These are phyloP conservation scores for Colletotrichum kahawae DNA, from an alignment of 2,329 filamentous ascomycete species.

Conservation along the genomic window DNA sequence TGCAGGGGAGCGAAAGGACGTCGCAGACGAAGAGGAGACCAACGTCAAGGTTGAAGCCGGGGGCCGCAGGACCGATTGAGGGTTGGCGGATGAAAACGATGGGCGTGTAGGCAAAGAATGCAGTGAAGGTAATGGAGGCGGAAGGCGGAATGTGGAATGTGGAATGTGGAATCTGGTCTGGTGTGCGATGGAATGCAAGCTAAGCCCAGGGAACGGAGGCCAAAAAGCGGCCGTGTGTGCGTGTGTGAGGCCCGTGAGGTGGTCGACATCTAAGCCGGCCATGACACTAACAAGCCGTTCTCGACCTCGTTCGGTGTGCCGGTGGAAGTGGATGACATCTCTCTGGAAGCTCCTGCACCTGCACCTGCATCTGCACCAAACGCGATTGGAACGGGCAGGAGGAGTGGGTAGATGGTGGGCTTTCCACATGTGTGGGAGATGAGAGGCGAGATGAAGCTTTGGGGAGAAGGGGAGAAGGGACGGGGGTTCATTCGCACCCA, in stretches of 20 bases:
- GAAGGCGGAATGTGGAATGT: background rate
- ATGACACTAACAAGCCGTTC: background rate
- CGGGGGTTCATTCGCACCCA: background rate
- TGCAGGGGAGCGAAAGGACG: background rate
- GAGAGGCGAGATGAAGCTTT: slow-evolving; percentile 1
- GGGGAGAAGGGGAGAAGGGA: background rate
- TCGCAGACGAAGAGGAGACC: background rate
- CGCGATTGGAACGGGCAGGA: background rate
- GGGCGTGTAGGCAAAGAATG: background rate
- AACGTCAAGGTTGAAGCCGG: background rate
- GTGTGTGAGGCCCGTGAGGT: background rate
- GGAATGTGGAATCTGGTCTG: background rate
- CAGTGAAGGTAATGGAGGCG: background rate
- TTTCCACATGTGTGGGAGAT: background rate
- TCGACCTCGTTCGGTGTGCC: background rate
- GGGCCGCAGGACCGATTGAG: background rate
- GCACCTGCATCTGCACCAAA: background rate
- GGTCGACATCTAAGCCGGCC: background rate
- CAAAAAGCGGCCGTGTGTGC: background rate
- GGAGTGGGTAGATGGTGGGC: background rate
- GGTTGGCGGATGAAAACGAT: background rate
- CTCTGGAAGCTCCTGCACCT: background rate
- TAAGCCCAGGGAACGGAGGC: background rate
- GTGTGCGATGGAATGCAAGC: background rate
- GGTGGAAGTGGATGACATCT: background rate